Base-by-base conservation (phyloP, 768 basidiomycete genomes). In the Leucocoprinus leucothites region DNA sequence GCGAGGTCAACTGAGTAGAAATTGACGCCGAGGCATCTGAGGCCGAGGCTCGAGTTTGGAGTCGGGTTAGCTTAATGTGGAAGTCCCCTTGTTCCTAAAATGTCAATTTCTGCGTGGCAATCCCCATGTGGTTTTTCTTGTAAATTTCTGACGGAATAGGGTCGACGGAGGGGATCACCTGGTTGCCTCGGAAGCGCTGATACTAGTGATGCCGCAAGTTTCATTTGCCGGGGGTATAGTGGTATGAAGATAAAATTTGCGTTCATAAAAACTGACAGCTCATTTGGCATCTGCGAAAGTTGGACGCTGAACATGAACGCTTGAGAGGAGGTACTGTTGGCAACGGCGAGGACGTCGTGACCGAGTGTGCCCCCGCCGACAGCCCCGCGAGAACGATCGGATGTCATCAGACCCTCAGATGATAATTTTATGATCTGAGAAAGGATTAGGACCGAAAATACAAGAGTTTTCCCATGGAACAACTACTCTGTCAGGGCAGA, bases 371-470 rank as follows among this genome's bases (percentile, higher is more conserved):
- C 5, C 11, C 31, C n/a, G n/a, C n/a, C 31, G 31, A 31, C 36
- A 41, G 46, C 25, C 46, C 53, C 53, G 53, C 53, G 53, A 48
- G 46, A 55, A 55, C 19, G 28, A 9, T 18, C 25, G 18, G 8
- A 44, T 36, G 8, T 44, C 51, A 53, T 44, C 51, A 52, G 40
- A 53, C 38, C 19, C 48, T 31, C 31, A 11, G 31, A 31, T 31
- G 48, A 50, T 44, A 11, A 18, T 43, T 19, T 44, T 41, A 45
- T 51, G 50, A 51, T n/a, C n/a, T 31, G 31, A 31, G 31, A 31
- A 5, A 11, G 31, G 31, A 31, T 11, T 31, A 42, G 53, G 5
- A 35, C 45, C 44, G 46, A 55, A 55, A 42, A 55, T 55, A 55
- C n/a, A 18, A 36, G 38, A 36, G 25, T 28, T 38, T 48, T 41